Base-by-base conservation (phyloP, 2,329 filamentous ascomycete species). In the Fusarium foetens region DNA sequence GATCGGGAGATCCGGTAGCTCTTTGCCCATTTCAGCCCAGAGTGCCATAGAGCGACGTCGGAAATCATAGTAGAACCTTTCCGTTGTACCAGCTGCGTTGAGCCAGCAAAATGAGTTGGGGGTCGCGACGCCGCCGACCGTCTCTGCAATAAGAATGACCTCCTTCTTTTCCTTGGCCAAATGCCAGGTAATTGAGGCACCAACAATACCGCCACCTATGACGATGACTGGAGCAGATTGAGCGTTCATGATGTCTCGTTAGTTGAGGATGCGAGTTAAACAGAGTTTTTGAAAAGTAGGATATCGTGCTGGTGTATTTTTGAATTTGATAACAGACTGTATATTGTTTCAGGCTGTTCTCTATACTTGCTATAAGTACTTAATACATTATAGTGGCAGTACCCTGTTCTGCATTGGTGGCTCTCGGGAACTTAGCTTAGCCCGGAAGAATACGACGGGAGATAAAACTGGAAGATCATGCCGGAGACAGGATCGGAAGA, bases 101-200 rank as follows among this genome's bases (percentile, higher is more conserved):
- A 71, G 46, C 69, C 69, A 71, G 69, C 69, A 43, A 71, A 71
- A 45, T 27, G 42, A 45, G 5, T 21, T 45, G 3, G 17, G 25
- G 7, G 42, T 45, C 5, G 42, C 42, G 13, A 45, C 42, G 25
- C 42, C 42, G 11, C 42, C 42, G 27, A 45, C 7, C 14, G 25
- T 14, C 25, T 45, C 25, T 21, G 42, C 17, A 21, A 45, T 45
- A 6, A 45, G 25, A 27, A 45, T 14, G 0, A 27, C 42, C 4
- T 13, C 17, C 17, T 45, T 45, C 23, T 27, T 45, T 17, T 51
- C n/a, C 16, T 8, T 53, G 11, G 69, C 42, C 12, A 71, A 21
- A 16, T 71, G 68, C 69, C 69, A 71, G 16, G 63, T 55, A 27
- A 71, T 71, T 4, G 68, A 71, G 4, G 68, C 68, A 9, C 69